A percentile compares a stretch with the other conserved stretches of the same genome.
phyloP scores from a whole-genome alignment of 257 asterid genomes.

The Henckelia pumila region DNA sequence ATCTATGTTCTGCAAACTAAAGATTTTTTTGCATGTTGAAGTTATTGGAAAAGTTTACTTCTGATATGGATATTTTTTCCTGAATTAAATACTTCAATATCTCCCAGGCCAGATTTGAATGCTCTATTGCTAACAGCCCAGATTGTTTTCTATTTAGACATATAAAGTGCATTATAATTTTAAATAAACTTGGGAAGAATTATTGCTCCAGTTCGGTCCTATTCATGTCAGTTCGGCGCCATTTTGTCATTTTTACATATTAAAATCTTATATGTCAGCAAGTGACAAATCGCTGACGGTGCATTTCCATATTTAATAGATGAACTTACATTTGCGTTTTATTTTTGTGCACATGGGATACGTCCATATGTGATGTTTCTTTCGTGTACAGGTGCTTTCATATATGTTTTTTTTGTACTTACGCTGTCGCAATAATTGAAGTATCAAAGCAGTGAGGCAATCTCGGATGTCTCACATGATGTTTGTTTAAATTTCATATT shows the following conservation, averaged over 20 bases:
- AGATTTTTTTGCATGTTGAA: constrained; percentile 14
- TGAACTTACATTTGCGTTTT: constrained; percentile 24
- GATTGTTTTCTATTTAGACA: constrained; percentile 31
- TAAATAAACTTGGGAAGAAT: constrained; percentile 27
- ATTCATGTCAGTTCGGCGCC: constrained; percentile 24
- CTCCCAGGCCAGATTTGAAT: constrained; percentile 17
- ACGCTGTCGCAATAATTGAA: constrained; percentile 13
- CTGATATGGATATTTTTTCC: constrained; percentile 18
- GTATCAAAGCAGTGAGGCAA: background rate
- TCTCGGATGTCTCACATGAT: constrained; percentile 1
- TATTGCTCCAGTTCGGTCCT: constrained; percentile 26
- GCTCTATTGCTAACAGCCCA: constrained; percentile 47
- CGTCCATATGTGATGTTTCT: constrained; percentile 28
- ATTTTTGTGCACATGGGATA: constrained; percentile 28
- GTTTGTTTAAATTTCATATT: constrained; percentile 1
- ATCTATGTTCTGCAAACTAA: constrained; percentile 10
- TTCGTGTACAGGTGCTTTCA: constrained; percentile 19
- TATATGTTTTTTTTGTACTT: background rate
- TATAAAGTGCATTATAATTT: constrained; percentile 17
- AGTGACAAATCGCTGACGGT: constrained; percentile 28
- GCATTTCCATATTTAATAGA: constrained; percentile 20
- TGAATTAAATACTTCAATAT: constrained; percentile 23
- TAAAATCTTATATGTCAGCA: constrained; percentile 40
- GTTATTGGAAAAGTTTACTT: constrained; percentile 26
- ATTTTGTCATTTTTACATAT: constrained; percentile 29